Base-by-base conservation (phyloP, 768 basidiomycete genomes). In the Suillus americanus region DNA sequence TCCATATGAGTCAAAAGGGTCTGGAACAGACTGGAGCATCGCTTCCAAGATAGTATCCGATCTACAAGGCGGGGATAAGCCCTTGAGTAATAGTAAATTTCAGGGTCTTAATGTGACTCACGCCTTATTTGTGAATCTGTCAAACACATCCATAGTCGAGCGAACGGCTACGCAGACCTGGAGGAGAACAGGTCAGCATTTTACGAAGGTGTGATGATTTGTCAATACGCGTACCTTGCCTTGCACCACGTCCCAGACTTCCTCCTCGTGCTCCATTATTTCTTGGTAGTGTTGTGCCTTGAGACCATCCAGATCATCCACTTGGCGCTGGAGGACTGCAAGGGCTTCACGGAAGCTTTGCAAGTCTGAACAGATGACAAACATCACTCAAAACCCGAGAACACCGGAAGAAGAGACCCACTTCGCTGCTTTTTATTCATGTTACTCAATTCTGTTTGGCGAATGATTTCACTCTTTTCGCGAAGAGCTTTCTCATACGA, bases 181-280 rank as follows among this genome's bases (percentile, higher is more conserved):
- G 43, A 65, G 25, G 64, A 61, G 50, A 51, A 28, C 38, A 65
- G n/a, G 68, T 72, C 51, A 66, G 65, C 61, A 66, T 57, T 65
- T 38, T 43, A 65, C 64, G 37, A 51, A n/a, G 60, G 35, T 18
- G 25, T 7, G 38, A 38, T 41, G 35, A n/a, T 60, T 33, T 59
- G 25, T 59, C 38, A 30, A 43, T 25, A 62, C 16, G 43, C 75
- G 40, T 68, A 91, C 91, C 82, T 96, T 97, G 67, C 83, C 86
- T 73, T 96, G 88, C 7, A 97, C 93, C 16, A 87, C 86, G 70
- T 95, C 88, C 96, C 96, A 98, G n/a, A 94, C 90, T 75, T 97
- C 89, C 69, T 96, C 94, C 78, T 97, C 95, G 69, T 95, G 95
- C 64, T 93, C 92, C 59, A 95, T 79, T 61, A 97, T 94, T 70